Conservation (phyloP, 176 grass and related monocot genomes). For the Lolium rigidum region DNA sequence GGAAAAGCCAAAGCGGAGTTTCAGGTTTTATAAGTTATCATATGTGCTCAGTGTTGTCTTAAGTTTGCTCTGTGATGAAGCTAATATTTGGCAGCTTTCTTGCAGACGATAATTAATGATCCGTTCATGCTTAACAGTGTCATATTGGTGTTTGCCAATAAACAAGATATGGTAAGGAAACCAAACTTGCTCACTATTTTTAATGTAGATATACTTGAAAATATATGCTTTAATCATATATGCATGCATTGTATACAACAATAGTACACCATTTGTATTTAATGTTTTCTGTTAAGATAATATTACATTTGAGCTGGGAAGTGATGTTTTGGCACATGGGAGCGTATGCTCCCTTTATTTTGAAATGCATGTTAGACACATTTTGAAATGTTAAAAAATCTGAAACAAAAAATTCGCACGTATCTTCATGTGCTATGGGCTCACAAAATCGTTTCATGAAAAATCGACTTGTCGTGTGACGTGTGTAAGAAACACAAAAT, state of each 20-base stretch:
- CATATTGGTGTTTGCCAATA: constrained; percentile 80
- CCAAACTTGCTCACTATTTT: constrained; percentile 2
- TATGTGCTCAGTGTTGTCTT: background rate
- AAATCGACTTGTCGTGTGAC: no score
- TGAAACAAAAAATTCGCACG: no score
- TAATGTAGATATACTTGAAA: background rate
- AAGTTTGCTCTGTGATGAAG: constrained; percentile 18
- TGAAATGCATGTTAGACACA: no score
- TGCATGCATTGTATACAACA: background rate
- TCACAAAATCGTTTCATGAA: no score
- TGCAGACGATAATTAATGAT: constrained; percentile 76
- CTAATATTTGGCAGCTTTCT: constrained; percentile 41
- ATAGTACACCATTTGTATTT: background rate
- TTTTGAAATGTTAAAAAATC: no score
- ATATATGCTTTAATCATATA: background rate
- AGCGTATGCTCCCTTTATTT: no score
- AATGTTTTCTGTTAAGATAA: constrained; percentile 8
- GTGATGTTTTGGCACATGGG: no score
- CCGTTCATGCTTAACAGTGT: constrained; percentile 76
- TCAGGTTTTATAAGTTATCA: constrained; percentile 52
- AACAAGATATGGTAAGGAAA: constrained; percentile 78
- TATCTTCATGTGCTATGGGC: no score
- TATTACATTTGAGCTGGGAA: background rate
- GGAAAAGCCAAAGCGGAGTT: constrained; percentile 80
- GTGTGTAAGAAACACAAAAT: no score